Conservation (phyloP, 2,329 filamentous ascomycete species). For the Penicillium sp. region DNA sequence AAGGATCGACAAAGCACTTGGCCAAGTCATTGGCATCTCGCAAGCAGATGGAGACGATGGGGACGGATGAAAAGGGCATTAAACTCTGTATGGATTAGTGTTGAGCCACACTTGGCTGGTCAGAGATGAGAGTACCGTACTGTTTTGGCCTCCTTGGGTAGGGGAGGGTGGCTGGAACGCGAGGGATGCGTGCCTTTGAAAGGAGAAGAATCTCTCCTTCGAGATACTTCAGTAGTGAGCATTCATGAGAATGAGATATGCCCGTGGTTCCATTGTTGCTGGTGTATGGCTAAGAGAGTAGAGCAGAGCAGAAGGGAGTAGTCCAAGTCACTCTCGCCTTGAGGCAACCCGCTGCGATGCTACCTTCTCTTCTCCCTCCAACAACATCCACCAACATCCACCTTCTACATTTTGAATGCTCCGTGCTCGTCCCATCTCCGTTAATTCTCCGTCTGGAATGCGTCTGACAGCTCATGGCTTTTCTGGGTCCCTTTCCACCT, state of each 20-base stretch:
- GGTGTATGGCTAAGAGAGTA: not conserved
- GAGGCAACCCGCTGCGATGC: not conserved
- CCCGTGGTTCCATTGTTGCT: too few species aligned
- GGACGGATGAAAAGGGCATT: not conserved
- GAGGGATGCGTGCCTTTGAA: slow-evolving; percentile 4
- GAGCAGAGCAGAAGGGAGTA: too few species aligned
- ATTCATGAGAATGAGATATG: slow-evolving; percentile 9
- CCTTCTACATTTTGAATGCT: not conserved
- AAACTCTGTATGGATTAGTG: not conserved
- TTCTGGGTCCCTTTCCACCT: not conserved
- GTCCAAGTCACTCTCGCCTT: too few species aligned
- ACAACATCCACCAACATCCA: not conserved
- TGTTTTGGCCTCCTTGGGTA: not conserved
- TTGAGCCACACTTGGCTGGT: not conserved
- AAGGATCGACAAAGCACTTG: not conserved
- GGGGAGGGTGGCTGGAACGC: slow-evolving; percentile 2
- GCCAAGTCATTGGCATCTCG: not conserved
- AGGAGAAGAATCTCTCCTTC: not conserved
- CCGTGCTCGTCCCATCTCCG: not conserved
- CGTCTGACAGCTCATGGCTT: not conserved
- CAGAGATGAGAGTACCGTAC: not conserved
- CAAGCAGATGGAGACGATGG: not conserved
- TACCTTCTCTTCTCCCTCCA: not conserved
- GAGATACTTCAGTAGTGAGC: slow-evolving; percentile 1
- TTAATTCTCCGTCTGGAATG: slow-evolving; percentile 14